Evolutionary conservation across 2,329 filamentous ascomycete species (phyloP), one percentile per base, ranked within the genome.

Genomic region (Sporothrix variecibatus): DNA sequence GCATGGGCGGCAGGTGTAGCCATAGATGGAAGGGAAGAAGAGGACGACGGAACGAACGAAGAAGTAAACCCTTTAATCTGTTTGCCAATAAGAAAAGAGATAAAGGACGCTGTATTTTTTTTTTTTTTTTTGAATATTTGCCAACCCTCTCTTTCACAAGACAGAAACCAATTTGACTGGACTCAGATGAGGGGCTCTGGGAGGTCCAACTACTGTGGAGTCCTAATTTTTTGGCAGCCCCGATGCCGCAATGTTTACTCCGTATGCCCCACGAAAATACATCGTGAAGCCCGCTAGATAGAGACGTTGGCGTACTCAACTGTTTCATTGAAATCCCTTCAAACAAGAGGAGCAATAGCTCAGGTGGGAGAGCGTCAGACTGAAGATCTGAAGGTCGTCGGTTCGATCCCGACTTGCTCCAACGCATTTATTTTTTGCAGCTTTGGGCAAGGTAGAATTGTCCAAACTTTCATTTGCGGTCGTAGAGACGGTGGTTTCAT

Each of bases 351-450:
- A 53, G 67, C 67, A 69, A 69, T 69, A 56, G 67, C 67, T 69
- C 67, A 69, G 67, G 26, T 69, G 67, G 67, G 67, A 69, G 67
- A 69, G 67, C 67, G 67, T 69, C 67, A 69, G 67, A 69, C 67
- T 69, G 67, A 69, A 69, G 67, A 69, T 71, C 49, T 71, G 49
- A 71, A 71, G 68, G 68, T 71, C 68, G 31, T 58, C 68, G 68
- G 68, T 71, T 71, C 68, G 68, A 71, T 58, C 68, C 68, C 68
- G 68, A 71, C 31, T 58, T 71, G 68, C 49, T 58, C 68, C 68
- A 71, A 20, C 31, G 46, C 43, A 9, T 34, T 69, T 23, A 28
- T 34, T 53, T 69, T 64, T 69, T 34, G 26, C 7, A 17, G 3
- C 4, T n/a, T n/a, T 17, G 2, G 15, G 26, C 3, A 3, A 46